Conservation (phyloP, 2,329 filamentous ascomycete genomes). For the Botryotinia narcissicola region DNA sequence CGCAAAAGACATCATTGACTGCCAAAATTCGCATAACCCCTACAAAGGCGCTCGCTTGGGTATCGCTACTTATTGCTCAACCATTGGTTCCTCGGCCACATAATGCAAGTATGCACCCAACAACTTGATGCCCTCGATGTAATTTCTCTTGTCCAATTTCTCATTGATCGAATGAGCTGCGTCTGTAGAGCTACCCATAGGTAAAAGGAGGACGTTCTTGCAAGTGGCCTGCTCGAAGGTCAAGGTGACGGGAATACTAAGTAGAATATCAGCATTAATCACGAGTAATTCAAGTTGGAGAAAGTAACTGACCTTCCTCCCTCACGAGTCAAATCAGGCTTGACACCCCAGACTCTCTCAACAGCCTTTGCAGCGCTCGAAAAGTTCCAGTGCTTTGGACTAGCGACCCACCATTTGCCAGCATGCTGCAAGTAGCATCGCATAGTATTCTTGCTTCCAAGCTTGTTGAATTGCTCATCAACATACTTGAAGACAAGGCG, state of each 20-base stretch:
- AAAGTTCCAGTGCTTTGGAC: constrained; percentile 99
- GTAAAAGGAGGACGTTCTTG: constrained; percentile 93
- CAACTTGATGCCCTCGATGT: constrained; percentile 96
- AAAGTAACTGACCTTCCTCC: constrained; percentile 70
- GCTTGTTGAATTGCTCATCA: constrained; percentile 78
- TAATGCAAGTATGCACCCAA: constrained; percentile 95
- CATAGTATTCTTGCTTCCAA: constrained; percentile 88
- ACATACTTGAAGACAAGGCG: constrained; percentile 80
- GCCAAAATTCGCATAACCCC: not conserved
- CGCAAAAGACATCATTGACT: not conserved
- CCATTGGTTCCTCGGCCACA: constrained; percentile 80
- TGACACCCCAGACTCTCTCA: constrained; percentile 87
- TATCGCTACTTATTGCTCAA: constrained; percentile 19
- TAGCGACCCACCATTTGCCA: constrained; percentile 98
- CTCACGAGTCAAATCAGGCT: constrained; percentile 94
- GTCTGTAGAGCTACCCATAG: constrained; percentile 97
- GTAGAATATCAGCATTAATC: constrained; percentile 19
- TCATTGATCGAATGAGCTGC: constrained; percentile 98
- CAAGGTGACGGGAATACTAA: constrained; percentile 89
- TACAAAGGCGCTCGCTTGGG: not conserved
- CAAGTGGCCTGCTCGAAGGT: constrained; percentile 97
- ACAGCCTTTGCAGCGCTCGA: constrained; percentile 92
- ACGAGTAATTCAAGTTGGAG: constrained; percentile 5
- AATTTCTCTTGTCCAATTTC: constrained; percentile 95
- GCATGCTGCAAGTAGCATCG: constrained; percentile 81